Evolutionary conservation across 208 protist genomes (phyloP), one percentile per base, ranked within the genome.

Genomic region (Leishmania gerbilli): DNA sequence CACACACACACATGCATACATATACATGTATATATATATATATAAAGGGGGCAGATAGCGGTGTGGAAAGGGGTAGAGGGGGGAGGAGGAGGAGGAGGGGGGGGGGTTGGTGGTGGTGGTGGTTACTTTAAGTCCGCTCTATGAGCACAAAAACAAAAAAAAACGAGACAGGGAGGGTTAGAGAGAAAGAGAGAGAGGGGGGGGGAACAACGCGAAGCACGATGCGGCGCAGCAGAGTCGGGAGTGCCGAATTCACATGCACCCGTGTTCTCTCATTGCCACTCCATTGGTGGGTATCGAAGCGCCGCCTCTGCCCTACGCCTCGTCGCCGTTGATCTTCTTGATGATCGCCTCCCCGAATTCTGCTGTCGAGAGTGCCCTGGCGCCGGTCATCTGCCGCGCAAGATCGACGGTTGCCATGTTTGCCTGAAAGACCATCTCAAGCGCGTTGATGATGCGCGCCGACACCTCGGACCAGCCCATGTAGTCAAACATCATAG

Each of bases 401-500:
- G 88, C 58, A 9, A 91, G 77, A 37, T 91, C 88, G 19, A 78
- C 79, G 0, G 88, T 91, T 24, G 88, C 88, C 65, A 76, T 74
- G 47, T 86, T 86, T 0, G 79, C 74, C 37, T 81, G 68, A 47
- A 91, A 87, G 37, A 84, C 77, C 84, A 83, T 82, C 71, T 89
- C 88, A n/a, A 91, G 49, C 8, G 88, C 80, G 67, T 82, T 81
- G 34, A 80, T 60, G 42, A 91, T 82, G 64, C 77, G 76, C 67
- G 21, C 79, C 31, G 78, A 86, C 27, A 88, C 88, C 71, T 89
- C 83, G 7, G 76, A 69, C 88, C 88, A 91, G 40, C 88, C 88
- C 19, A 91, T 81, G 78, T 91, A 89, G 51, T 91, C 81, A 62
- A 87, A 87, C 74, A 91, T 77, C 80, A 91, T 85, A 71, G 86